These are phyloP conservation scores for Stereocaulon alpinum DNA, from an alignment of 495 filamentous ascomycete species.

Conservation along the genomic window DNA sequence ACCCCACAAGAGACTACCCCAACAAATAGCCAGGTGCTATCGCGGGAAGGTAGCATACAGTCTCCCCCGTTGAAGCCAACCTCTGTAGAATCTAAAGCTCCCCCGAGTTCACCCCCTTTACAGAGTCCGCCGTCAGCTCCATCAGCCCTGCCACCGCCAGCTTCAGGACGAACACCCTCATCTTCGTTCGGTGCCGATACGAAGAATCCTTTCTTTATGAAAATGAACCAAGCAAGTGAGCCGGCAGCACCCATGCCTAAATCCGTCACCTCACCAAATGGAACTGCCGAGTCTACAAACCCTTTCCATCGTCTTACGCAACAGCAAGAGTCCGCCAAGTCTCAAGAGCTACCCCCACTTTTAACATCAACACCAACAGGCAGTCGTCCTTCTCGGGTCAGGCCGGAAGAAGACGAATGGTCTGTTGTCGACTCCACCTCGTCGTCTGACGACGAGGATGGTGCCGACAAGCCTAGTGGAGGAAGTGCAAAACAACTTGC, in stretches of 20 bases:
- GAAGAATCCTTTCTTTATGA: constrained; percentile 67
- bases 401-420: constrained; percentile 82
- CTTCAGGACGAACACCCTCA: constrained; percentile 23
- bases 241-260: constrained; percentile 23
- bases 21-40: constrained; percentile 51
- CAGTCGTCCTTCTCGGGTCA: constrained; percentile 41
- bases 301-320: constrained; percentile 87
- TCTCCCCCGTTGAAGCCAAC: constrained; percentile 36
- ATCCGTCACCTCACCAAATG: constrained; percentile 25
- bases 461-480: constrained; percentile 64
- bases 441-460: constrained; percentile 52
- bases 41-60: constrained; percentile 37
- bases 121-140: constrained; percentile 19
- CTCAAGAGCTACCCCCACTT: constrained; percentile 28
- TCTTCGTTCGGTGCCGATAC: constrained; percentile 34
- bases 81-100: constrained; percentile 31
- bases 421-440: constrained; percentile 66
- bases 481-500: constrained; percentile 84
- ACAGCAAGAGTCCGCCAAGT: constrained; percentile 45
- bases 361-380: constrained; percentile 32
- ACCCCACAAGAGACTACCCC: constrained; percentile 79
- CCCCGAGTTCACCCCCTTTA: constrained; percentile 19
- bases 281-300: constrained; percentile 62
- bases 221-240: constrained; percentile 42
- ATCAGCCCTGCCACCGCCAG: constrained; percentile 26